Evolutionary conservation across 352 stramenopile species (phyloP).

Genomic region (Blastocystis sp.): DNA sequence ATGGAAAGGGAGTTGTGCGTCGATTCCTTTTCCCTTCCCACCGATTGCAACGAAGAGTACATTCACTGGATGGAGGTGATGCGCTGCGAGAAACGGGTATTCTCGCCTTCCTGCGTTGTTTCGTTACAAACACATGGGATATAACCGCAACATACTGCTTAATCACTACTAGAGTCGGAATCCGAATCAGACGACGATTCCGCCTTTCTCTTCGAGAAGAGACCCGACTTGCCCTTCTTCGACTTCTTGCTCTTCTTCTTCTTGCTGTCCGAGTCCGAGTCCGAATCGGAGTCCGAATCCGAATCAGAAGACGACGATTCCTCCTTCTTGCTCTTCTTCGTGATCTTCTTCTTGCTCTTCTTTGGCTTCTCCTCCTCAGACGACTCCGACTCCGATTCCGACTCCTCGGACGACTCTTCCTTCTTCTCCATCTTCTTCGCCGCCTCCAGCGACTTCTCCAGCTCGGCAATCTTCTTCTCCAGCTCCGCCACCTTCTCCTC

Average conservation of each 20-base stretch:
- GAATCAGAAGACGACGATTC: conserved; percentile 2
- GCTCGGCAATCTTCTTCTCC: conserved; percentile 5
- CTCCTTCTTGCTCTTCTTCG: conserved; percentile 39
- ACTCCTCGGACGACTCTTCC: conserved; percentile 30
- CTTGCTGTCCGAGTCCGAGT: conserved; percentile 12
- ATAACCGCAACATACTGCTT: neutral
- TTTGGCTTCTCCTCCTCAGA: conserved; percentile 53
- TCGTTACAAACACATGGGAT: conserved; percentile 15
- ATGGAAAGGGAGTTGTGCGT: neutral
- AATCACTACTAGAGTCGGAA: conserved; percentile 61
- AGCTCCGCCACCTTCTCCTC: conserved; percentile 10
- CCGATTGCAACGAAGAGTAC: conserved; percentile 62
- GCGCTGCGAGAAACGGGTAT: neutral
- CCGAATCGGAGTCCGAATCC: conserved; percentile 51
- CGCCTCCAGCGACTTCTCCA: neutral
- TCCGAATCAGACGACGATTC: conserved; percentile 10
- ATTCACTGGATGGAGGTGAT: conserved; percentile 56
- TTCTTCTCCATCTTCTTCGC: conserved; percentile 20
- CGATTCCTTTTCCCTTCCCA: neutral
- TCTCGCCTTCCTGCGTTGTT: conserved; percentile 1
- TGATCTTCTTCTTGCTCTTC: conserved; percentile 62
- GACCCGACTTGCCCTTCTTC: conserved; percentile 9
- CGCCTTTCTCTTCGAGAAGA: conserved; percentile 57
- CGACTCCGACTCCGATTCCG: neutral
- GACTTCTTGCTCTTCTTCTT: conserved; percentile 53